Evolutionary conservation across 805 yeast genomes (phyloP), one percentile per base, ranked within the genome.

Genomic region (Jamesozyma rosinii): DNA sequence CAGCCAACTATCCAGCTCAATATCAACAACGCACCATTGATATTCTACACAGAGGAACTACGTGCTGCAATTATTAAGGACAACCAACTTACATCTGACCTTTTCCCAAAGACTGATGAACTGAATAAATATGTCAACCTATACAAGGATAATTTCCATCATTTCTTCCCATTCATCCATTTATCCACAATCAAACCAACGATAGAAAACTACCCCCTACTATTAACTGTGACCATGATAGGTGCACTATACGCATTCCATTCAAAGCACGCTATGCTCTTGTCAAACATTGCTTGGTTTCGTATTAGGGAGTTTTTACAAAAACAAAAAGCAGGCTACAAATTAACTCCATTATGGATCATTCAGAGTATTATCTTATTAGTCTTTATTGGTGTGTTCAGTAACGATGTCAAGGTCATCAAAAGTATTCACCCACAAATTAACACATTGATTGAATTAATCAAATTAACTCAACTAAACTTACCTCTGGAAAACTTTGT

Each of bases 181-280:
- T 65, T 83, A 37, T 84, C 85, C 18, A 74, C 74, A 39, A 70
- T 76, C 47, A 64, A 66, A 38, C 71, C 68, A 65, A 72, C 58
- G 57, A 72, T 63, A 61, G 79, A 58, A 60, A 78, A 56, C 67
- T 68, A 74, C 44, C 89, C 95, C 2, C 69, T 89, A 35, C 58
- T 86, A 15, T 66, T 88, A 43, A 77, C 92, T 2, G 83, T 88
- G 76, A 82, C 92, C 1, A 81, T 95, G 15, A 76, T 88, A 44
- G 97, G 97, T 35, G 95, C 96, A 0, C 69, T 89, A 24, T 86
- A 85, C 55, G 77, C 85, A 0, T 85, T 83, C 64, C 88, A 84
- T 54, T 83, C 86, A 20, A 66, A 78, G 29, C 84, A 84, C 56
- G 84, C 95, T 0, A 69, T 81, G 51, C 68, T 82, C 5, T 63